Evolutionary conservation across 1,284 basidiomycete species (phyloP), one percentile per base, ranked within the genome.

Genomic region (Rhodotorula sp.): DNA sequence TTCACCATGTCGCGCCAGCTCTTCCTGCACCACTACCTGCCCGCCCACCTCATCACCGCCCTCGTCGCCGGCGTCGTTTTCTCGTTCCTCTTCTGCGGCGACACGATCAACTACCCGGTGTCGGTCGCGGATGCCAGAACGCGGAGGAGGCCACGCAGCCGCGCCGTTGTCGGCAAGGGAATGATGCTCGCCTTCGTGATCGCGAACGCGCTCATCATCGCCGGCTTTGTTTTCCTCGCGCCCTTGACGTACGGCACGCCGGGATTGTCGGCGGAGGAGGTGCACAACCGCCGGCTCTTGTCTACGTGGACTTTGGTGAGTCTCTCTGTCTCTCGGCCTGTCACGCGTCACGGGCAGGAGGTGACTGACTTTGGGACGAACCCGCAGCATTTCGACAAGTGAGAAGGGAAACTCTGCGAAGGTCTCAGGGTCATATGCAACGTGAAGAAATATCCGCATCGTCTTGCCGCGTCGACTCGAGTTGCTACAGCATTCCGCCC

Each of bases 1-100:
- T 99, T 92, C 89, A 86, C 97, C 49, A 97, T 99, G 93, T 90
- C 87, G 79, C 91, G 97, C 66, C 97, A 99, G 81, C 86, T 96
- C 48, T 97, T 97, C 86, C 85, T 99, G 54, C 96, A 99, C 81
- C 96, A 99, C 82, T 99, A 99, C 81, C 88, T 99, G 14, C 96
- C 96, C 8, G 83, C 83, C 23, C 82, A 84, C 81, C 86, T 99
- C 56, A 91, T 92, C 34, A 95, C 93, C 12, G 90, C 93, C 21
- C 85, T 99, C 68, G 88, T 97, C 61, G 92, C 95, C 23, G 97
- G 96, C 58, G 87, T 91, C 5, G 90, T 97, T 47, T 85, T 98
- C 79, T 93, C 92, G 83, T 99, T 97, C 83, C 85, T 98, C 73
- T 70, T 78, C 60, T 83, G 93, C 64, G 91, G 91, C 47, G 95